Conservation (phyloP, 2,329 filamentous ascomycete genomes). For the Lachnellula subtilissima region DNA sequence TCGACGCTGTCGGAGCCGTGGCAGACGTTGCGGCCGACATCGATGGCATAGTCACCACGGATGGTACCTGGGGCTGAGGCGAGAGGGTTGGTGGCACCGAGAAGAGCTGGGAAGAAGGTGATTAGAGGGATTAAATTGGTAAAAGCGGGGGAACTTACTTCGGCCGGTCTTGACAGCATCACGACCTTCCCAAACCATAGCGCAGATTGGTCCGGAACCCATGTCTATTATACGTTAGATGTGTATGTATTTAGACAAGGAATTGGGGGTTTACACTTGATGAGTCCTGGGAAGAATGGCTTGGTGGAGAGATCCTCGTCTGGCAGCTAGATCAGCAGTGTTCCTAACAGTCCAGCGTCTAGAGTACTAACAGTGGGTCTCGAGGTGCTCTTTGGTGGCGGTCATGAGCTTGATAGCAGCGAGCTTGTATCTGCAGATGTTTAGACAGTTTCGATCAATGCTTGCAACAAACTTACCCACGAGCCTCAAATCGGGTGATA, state of each 20-base stretch:
- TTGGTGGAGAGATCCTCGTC: constrained; percentile 86
- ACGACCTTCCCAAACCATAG: constrained; percentile 99
- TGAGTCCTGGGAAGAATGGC: constrained; percentile 94
- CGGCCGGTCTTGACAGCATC: constrained; percentile 99
- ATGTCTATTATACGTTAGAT: constrained; percentile 62
- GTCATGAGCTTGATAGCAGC: constrained; percentile 92
- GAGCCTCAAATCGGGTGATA: constrained; percentile 96
- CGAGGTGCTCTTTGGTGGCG: constrained; percentile 89
- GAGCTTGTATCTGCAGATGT: constrained; percentile 78
- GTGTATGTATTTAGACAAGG: constrained; percentile 12
- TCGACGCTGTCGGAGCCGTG: constrained; percentile 99
- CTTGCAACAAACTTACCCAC: constrained; percentile 57
- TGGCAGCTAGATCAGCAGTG: constrained; percentile 34
- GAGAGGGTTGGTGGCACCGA: constrained; percentile 98
- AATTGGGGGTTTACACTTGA: constrained; percentile 66
- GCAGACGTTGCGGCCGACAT: constrained; percentile 97
- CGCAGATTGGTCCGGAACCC: constrained; percentile 91
- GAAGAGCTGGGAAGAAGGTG: constrained; percentile 55
- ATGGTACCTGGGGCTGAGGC: constrained; percentile 95
- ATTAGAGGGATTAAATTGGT: constrained; percentile 14
- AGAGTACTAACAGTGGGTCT: constrained; percentile 74
- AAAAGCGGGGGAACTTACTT: constrained; percentile 47
- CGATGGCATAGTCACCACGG: constrained; percentile 83
- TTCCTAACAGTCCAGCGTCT: not conserved
- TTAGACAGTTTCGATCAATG: constrained; percentile 5